Base-by-base conservation (phyloP, 2,329 filamentous ascomycete species). In the Alternaria gansuensis region DNA sequence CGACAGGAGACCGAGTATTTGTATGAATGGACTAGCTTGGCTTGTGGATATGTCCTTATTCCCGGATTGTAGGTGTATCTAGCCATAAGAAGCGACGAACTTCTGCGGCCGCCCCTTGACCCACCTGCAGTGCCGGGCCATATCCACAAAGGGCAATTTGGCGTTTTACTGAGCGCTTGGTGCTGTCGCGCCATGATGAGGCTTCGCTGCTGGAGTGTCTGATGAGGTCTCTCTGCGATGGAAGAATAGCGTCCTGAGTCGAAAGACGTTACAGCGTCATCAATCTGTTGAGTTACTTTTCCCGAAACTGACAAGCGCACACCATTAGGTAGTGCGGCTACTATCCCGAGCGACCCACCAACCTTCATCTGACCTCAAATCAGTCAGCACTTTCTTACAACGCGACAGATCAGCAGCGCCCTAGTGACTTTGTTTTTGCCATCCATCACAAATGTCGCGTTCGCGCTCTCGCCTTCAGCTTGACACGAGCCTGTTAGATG, bases 31-130 rank as follows among this genome's bases (percentile, higher is more conserved):
- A 17, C 14, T 39, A 31, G 34, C 14, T 26, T 50, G 43, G 45
- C 21, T 33, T 11, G 17, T 50, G 39, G 29, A 50, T 39, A 34
- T 50, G 39, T 40, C 28, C n/a, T 64, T 64, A 64, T 64, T 58
- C 33, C 57, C 59, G 62, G 60, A 51, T 10, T 36, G 45, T 50
- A 26, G 17, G 31, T 51, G 56, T 39, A 51, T 41, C 56, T 55
- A 58, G 51, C 23, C 45, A 44, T 40, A 6, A 9, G n/a, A 23
- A 17, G 29, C 10, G 50, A 37, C 17, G 31, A 41, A 46, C 50
- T 48, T 39, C 45, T 17, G 28, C 46, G 14, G 33, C 33, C 46
- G n/a, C 43, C 33, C 28, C 31, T 21, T 40, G 54, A 53, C 54
- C 46, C 51, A 51, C 43, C 36, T 17, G 14, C 24, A 56, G 21